These are phyloP conservation scores for Geotrichum klebahnii DNA, from an alignment of 1,139 yeast species.

Conservation along the genomic window DNA sequence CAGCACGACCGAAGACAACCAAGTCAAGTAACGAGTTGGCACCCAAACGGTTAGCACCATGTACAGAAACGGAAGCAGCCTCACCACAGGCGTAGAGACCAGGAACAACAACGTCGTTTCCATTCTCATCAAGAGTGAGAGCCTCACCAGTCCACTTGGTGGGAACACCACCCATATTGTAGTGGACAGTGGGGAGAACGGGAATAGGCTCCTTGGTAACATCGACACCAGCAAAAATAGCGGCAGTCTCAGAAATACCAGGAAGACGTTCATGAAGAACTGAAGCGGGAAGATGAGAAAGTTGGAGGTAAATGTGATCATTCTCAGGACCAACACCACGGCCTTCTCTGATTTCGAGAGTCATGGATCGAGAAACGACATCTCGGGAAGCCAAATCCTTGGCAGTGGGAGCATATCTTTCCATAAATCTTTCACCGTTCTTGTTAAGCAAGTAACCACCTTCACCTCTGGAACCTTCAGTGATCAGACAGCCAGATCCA, in stretches of 20 bases:
- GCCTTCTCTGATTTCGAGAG: slow-evolving; percentile 97
- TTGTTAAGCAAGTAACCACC: slow-evolving; percentile 95
- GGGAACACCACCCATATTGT: slow-evolving; percentile 99
- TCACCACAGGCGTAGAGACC: slow-evolving; percentile 98
- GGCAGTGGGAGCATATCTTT: slow-evolving; percentile 97
- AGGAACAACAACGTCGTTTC: slow-evolving; percentile 87
- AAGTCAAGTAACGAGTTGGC: slow-evolving; percentile 97
- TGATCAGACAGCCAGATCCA: slow-evolving; percentile 97
- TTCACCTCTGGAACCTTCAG: slow-evolving; percentile 99
- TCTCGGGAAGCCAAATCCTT: slow-evolving; percentile 98
- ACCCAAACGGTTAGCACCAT: slow-evolving; percentile 98
- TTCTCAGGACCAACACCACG: slow-evolving; percentile 97
- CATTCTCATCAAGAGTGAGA: slow-evolving; percentile 74
- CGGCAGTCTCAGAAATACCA: slow-evolving; percentile 98
- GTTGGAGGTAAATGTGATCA: slow-evolving; percentile 93
- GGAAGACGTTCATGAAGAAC: slow-evolving; percentile 95
- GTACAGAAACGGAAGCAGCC: slow-evolving; percentile 98
- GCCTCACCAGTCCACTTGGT: slow-evolving; percentile 97
- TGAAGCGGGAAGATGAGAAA: slow-evolving; percentile 87
- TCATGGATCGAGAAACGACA: slow-evolving; percentile 96
- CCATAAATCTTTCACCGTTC: slow-evolving; percentile 99
- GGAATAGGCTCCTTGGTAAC: slow-evolving; percentile 99
- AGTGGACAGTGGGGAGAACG: slow-evolving; percentile 95
- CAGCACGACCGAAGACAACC: slow-evolving; percentile 98
- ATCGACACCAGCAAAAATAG: slow-evolving; percentile 98